A percentile compares a stretch with the other conserved stretches of the same genome.
These are phyloP conservation scores for Corinectria fuckeliana DNA, from an alignment of 2,329 filamentous ascomycete genomes.

Conservation along the genomic window DNA sequence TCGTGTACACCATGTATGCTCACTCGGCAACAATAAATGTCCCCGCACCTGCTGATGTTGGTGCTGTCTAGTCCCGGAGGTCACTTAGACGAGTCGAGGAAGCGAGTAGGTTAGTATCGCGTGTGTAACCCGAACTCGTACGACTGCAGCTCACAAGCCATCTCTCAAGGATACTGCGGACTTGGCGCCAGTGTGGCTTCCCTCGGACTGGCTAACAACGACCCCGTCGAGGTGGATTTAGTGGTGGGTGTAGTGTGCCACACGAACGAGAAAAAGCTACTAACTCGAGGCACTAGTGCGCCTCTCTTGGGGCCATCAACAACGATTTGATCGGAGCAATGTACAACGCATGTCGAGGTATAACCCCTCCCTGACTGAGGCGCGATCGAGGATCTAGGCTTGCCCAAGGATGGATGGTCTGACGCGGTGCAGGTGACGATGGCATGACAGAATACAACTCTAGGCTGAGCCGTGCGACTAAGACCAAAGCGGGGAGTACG, in stretches of 20 bases:
- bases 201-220: constrained; percentile 65
- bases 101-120: constrained; percentile 40
- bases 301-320: constrained; percentile 81
- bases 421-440: constrained; percentile 38
- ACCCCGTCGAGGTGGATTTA: constrained; percentile 72
- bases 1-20: constrained; percentile 83
- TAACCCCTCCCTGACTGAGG: constrained; percentile 3
- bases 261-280: constrained; percentile 16
- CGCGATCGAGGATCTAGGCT: constrained; percentile 23
- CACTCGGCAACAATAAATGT: constrained; percentile 11
- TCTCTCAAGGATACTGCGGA: constrained; percentile 70
- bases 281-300: constrained; percentile 58
- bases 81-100: constrained; percentile 39
- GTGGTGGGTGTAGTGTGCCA: constrained; percentile 57
- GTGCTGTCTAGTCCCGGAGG: constrained; percentile 44
- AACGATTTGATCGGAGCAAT: constrained; percentile 67
- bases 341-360: constrained; percentile 63
- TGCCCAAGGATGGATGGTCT: constrained; percentile 14
- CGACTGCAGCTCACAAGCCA: constrained; percentile 32
- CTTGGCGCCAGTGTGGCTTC: constrained; percentile 70
- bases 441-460: constrained; percentile 54
- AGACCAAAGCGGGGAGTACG: constrained; percentile 29
- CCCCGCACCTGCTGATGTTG: constrained; percentile 13
- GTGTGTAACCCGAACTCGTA: constrained; percentile 16
- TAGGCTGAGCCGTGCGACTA: constrained; percentile 42